A percentile compares a stretch with the other conserved stretches of the same genome.
These are phyloP conservation scores for Strobilomyces dryophilus DNA, from an alignment of 768 basidiomycete genomes.

Conservation along the genomic window DNA sequence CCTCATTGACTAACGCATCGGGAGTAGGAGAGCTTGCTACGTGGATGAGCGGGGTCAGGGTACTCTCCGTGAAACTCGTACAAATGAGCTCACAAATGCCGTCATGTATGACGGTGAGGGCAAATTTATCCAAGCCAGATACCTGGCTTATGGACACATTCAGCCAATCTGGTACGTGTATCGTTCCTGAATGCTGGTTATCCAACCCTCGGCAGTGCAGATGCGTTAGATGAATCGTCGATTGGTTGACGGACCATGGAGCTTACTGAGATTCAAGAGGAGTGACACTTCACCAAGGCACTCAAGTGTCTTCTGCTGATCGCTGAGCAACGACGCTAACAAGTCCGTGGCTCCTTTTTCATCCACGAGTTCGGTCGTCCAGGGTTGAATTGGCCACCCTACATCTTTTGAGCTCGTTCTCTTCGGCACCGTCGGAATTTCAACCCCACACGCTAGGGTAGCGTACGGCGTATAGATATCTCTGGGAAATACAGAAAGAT, in stretches of 20 bases:
- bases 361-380: neutral
- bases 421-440: neutral
- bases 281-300: too few species aligned
- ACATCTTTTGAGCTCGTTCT: neutral
- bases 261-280: neutral
- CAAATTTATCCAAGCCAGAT: neutral
- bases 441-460: too few species aligned
- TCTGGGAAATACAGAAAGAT: too few species aligned
- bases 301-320: neutral
- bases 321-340: neutral
- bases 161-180: neutral
- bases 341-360: neutral
- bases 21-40: neutral
- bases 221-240: neutral
- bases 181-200: neutral
- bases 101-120: neutral
- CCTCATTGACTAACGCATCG: neutral
- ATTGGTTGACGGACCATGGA: neutral
- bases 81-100: neutral
- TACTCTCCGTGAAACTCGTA: neutral
- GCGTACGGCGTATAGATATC: too few species aligned
- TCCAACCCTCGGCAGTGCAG: neutral
- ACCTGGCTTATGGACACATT: neutral
- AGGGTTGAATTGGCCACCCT: neutral
- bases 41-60: neutral